Evolutionary conservation across 83 land plant genomes (phyloP), one percentile per base, ranked within the genome.

Genomic region (Picea engelmannii): DNA sequence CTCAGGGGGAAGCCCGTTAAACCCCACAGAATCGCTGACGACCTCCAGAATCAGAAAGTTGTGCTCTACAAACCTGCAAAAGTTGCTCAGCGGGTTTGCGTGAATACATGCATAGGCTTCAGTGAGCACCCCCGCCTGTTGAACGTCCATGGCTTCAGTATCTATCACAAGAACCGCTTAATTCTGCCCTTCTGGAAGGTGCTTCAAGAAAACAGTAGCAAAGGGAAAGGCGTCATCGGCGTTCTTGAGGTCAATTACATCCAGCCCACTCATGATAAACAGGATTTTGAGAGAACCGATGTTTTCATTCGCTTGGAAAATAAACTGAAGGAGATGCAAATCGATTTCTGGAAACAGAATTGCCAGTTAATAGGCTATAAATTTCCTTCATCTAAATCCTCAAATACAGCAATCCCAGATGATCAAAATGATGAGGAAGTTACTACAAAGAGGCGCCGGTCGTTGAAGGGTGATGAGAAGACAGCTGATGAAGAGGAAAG

Each of bases 241-340:
- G 89, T 92, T 38, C 79, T 95, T 78, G 95, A 92, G 80, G 95
- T 91, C 35, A 88, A 95, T 81, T 95, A 91, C 73, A 81, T 95
- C 35, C 88, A 95, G 75, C 97, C 97, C 21, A 91, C 93, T 23
- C 97, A 92, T 78, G 92, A 91, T 60, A 95, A 95, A 81, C 97
- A 95, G 86, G 97, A 89, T 60, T 95, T 95, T 76, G 97, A 95
- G 83, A 87, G 86, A 74, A 89, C 95, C 42, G 78, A 86, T 16
- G 83, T 92, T 4, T 90, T 89, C 60, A 85, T 89, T 66, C 90
- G 86, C 76, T 88, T 92, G 42, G 95, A 95, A 82, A 58, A 24
- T 38, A 93, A 95, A 0, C 85, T 95, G 78, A 95, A 87, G 86
- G 82, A 86, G 25, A 95, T 95, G 93, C 86, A 93, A 12, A 65